A percentile compares a stretch with the other conserved stretches of the same genome.
These are phyloP conservation scores for Pyricularia sp. DNA, from an alignment of 2,329 filamentous ascomycete species.

Conservation along the genomic window DNA sequence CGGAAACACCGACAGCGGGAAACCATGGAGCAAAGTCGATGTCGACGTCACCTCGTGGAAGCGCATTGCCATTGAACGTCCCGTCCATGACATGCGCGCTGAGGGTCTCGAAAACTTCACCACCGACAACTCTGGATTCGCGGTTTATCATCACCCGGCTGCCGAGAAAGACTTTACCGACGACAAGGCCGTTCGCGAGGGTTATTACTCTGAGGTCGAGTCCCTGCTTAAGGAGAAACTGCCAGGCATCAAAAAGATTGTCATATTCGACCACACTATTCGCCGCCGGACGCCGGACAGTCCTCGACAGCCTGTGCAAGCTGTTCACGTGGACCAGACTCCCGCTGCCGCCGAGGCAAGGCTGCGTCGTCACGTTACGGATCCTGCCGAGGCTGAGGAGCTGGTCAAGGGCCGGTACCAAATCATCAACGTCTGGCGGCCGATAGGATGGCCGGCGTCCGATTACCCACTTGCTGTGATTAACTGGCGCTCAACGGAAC, in stretches of 20 bases:
- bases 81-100: slow-evolving; percentile 43
- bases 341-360: slow-evolving; percentile 46
- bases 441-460: slow-evolving; percentile 46
- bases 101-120: slow-evolving; percentile 36
- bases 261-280: slow-evolving; percentile 64
- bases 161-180: slow-evolving; percentile 41
- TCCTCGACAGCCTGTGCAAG: slow-evolving; percentile 51
- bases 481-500: slow-evolving; percentile 47
- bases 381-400: slow-evolving; percentile 38
- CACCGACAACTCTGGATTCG: slow-evolving; percentile 46
- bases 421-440: slow-evolving; percentile 60
- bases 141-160: slow-evolving; percentile 37
- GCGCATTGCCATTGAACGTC: slow-evolving; percentile 27
- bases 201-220: slow-evolving; percentile 52
- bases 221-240: slow-evolving; percentile 39
- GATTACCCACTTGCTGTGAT: slow-evolving; percentile 53
- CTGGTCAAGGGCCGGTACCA: slow-evolving; percentile 47
- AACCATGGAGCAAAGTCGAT: slow-evolving; percentile 55
- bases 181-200: slow-evolving; percentile 36
- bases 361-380: slow-evolving; percentile 46
- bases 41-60: slow-evolving; percentile 40
- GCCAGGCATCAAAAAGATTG: slow-evolving; percentile 43
- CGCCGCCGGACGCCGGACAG: slow-evolving; percentile 39
- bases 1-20: slow-evolving; percentile 19
- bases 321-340: slow-evolving; percentile 62